A percentile compares a stretch with the other conserved stretches of the same genome.
These are phyloP conservation scores for Pseudonitzschia multiseries DNA, from an alignment of 108 stramenopile genomes.

Conservation along the genomic window DNA sequence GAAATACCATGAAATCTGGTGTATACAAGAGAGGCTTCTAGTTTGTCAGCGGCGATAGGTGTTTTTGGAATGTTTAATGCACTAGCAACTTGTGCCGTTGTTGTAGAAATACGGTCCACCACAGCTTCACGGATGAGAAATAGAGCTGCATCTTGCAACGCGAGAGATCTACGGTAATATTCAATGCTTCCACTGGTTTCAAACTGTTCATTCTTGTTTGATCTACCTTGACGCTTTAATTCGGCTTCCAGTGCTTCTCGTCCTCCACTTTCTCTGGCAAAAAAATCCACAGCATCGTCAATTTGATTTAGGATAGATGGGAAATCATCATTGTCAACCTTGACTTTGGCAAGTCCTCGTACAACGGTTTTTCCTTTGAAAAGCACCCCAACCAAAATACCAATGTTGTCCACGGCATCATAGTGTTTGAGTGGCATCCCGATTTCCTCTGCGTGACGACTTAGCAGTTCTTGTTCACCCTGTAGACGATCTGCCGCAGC, in stretches of 20 bases:
- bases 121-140: slow-evolving; percentile 76
- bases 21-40: slow-evolving; percentile 84
- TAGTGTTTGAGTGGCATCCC: slow-evolving; percentile 84
- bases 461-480: slow-evolving; percentile 68
- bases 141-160: slow-evolving; percentile 82
- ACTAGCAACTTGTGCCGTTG: slow-evolving; percentile 56
- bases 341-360: slow-evolving; percentile 69
- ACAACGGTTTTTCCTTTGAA: slow-evolving; percentile 69
- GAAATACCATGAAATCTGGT: slow-evolving; percentile 91
- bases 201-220: not conserved
- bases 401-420: slow-evolving; percentile 82
- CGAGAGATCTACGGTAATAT: slow-evolving; percentile 79
- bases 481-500: slow-evolving; percentile 89
- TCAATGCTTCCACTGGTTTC: slow-evolving; percentile 61
- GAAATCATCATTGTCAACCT: slow-evolving; percentile 82
- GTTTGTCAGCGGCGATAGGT: slow-evolving; percentile 75
- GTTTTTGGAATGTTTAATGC: slow-evolving; percentile 60
- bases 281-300: slow-evolving; percentile 79
- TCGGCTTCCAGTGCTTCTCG: slow-evolving; percentile 47
- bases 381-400: slow-evolving; percentile 69
- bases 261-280: slow-evolving; percentile 63
- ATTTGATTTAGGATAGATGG: slow-evolving; percentile 60
- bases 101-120: slow-evolving; percentile 78
- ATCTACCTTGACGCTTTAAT: slow-evolving; percentile 23
- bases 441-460: slow-evolving; percentile 76